Evolutionary conservation across 2,329 filamentous ascomycete genomes (phyloP).

Genomic region (Verticillium nonalfalfae): DNA sequence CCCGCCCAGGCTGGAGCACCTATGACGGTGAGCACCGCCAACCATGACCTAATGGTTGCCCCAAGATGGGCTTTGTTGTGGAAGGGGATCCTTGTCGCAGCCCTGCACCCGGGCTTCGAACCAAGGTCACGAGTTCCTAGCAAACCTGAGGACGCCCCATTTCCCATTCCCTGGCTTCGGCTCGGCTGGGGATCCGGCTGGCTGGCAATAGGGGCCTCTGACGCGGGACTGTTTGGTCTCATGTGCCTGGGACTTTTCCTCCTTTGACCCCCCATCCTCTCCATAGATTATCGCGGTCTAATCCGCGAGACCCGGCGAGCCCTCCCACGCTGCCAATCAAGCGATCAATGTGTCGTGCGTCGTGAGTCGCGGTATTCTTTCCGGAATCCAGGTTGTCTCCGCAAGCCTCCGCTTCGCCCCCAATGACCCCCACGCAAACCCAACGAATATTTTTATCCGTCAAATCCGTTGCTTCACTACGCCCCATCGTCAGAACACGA

Average conservation of each 20-base stretch:
- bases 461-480: neutral
- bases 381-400: neutral
- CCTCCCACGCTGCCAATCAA: neutral
- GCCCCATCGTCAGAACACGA: neutral
- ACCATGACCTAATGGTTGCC: neutral
- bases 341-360: neutral
- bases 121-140: neutral
- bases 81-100: neutral
- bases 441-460: neutral
- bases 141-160: neutral
- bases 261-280: neutral
- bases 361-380: neutral
- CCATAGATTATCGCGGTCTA: neutral
- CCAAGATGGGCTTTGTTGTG: neutral
- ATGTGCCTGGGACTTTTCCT: neutral
- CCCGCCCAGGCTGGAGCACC: neutral
- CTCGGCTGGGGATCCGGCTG: slow-evolving; percentile 2
- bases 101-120: neutral
- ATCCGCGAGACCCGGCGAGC: neutral
- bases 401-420: neutral
- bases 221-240: neutral
- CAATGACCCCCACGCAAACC: neutral
- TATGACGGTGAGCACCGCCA: neutral
- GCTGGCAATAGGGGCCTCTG: neutral
- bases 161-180: neutral